Percentiles rank a stretch among this genome's conserved stretches.
These are phyloP conservation scores for Beta lomatogona DNA, from an alignment of 179 eudicot species.

Conservation along the genomic window DNA sequence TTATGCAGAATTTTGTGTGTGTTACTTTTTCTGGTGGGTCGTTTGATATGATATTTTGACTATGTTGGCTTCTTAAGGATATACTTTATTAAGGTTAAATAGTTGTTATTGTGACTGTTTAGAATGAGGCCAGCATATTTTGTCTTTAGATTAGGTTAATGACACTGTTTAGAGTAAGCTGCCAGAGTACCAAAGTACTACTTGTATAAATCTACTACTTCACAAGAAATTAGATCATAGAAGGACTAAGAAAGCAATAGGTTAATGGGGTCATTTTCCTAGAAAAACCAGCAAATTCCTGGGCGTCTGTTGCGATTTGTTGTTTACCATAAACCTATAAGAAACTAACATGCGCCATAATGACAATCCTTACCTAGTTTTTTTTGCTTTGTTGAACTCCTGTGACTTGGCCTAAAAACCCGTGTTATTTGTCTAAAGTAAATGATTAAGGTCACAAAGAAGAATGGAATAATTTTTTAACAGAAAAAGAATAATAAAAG, in stretches of 20 bases:
- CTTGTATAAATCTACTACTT: neutral
- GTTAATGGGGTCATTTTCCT: constrained; percentile 13
- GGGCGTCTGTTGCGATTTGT: constrained; percentile 20
- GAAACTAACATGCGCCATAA: constrained; percentile 33
- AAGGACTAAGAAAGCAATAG: neutral
- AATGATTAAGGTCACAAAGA: constrained; percentile 29
- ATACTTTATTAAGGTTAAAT: too few species aligned
- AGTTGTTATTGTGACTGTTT: neutral
- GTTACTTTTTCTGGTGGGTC: neutral
- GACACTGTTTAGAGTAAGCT: constrained; percentile 16
- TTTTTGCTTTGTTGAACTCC: neutral
- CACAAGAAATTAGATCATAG: neutral
- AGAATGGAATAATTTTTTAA: neutral
- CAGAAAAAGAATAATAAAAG: too few species aligned
- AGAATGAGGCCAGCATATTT: constrained; percentile 2
- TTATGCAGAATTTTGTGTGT: neutral
- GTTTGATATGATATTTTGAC: constrained; percentile 16
- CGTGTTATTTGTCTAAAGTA: constrained; percentile 33
- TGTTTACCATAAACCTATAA: constrained; percentile 23
- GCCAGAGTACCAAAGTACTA: constrained; percentile 9
- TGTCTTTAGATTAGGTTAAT: constrained; percentile 28
- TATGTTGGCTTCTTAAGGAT: constrained; percentile 1
- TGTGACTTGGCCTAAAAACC: constrained; percentile 26
- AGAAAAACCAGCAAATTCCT: constrained; percentile 24
- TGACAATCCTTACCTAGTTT: constrained; percentile 27